Evolutionary conservation across 768 basidiomycete species (phyloP), one percentile per base, ranked within the genome.

Genomic region (Neoboletus subvelutipes): DNA sequence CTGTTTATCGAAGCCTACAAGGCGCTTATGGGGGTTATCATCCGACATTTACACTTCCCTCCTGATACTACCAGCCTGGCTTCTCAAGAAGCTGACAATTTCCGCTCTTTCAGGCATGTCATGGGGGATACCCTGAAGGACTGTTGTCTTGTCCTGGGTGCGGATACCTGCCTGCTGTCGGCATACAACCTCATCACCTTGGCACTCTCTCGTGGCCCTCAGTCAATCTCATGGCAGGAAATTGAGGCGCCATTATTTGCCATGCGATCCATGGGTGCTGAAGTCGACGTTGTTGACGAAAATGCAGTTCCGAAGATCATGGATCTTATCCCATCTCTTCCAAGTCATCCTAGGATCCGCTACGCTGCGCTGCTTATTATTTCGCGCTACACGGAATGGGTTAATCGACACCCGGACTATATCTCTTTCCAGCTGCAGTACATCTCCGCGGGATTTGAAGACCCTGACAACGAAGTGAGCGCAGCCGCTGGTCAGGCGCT

Each of bases 111-210:
- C 79, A 81, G 97, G 47, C 97, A 99, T 76, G 86, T 94, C 58
- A 98, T 99, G 92, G 97, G 97, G 39, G 95, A 99, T 71, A 98
- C 97, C 5, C 81, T 99, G 61, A 99, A 99, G 74, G 97, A 99
- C 69, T 98, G 97, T 69, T 99, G 97, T 73, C 83, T 87, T 60
- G 94, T 99, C 46, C 81, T 99, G 45, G 90, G 94, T 43, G 83
- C 95, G 3, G 88, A 93, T 50, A 80, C 80, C 2, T 98, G 97
- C 67, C 79, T 99, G 42, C 72, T 87, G 51, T 80, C 88, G 3
- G 82, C 94, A 2, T 92, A 92, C 73, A 86, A 90, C 57, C 80
- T 91, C 68, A 88, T 98, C 59, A 85, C 84, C 31, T 69, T 75
- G 8, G 92, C 90, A 2, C 79, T 98, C 50, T 78, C 85, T 24